phyloP scores from a whole-genome alignment of 2,329 filamentous ascomycete species.

The Pestalotiopsis sp. region DNA sequence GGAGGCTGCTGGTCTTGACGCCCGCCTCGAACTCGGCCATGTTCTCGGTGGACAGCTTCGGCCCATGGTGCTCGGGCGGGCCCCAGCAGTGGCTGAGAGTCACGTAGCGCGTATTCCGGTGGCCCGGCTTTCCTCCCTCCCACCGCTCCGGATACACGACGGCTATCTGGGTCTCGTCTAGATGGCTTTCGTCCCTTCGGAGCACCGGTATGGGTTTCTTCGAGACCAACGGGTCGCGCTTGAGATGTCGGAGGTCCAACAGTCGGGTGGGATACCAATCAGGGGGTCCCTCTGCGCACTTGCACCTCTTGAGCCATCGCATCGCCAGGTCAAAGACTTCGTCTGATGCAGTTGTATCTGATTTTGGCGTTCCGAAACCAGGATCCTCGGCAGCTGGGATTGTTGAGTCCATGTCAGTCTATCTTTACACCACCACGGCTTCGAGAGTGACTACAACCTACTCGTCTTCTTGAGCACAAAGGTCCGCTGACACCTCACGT shows the following conservation, averaged over 20 bases:
- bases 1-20: neutral
- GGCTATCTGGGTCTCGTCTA: no score
- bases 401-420: neutral
- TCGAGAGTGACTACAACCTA: neutral
- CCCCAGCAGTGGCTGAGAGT: conserved; percentile 1
- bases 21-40: neutral
- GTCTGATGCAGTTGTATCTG: neutral
- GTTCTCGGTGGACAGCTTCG: neutral
- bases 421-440: neutral
- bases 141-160: neutral
- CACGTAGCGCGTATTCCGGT: neutral
- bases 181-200: neutral
- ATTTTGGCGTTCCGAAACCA: neutral
- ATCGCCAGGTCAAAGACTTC: neutral
- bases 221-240: neutral
- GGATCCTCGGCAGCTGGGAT: neutral
- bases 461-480: neutral
- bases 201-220: neutral
- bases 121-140: neutral
- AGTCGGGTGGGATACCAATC: neutral
- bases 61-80: neutral
- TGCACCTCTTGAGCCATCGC: neutral
- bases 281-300: neutral
- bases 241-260: neutral
- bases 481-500: neutral